Evolutionary conservation across 441 rosid genomes (phyloP), one percentile per base, ranked within the genome.

Genomic region (Populus tomentosa): DNA sequence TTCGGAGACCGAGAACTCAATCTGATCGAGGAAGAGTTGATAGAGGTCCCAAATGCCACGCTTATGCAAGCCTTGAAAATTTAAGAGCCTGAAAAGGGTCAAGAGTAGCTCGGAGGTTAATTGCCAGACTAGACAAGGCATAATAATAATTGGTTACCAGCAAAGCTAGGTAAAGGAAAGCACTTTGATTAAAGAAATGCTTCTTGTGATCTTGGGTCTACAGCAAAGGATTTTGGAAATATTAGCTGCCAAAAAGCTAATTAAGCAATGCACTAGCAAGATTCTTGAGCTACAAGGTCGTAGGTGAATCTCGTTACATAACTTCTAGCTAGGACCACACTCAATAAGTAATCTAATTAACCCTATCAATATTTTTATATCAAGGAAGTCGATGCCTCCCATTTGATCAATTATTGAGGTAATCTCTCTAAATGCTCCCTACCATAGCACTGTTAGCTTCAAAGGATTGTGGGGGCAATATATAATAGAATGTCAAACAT

Each of bases 381-480:
- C 26, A 76, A 56, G 21, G 61, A 67, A 78, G 32, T 26, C 28
- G 73, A 73, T 36, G 30, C 56, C 42, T 69, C 42, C 53, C 23
- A 62, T 61, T 53, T 61, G 33, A 71, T 81, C 64, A 72, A 78
- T 78, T 56, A 78, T 78, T 78, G 68, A 23, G 26, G 11, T 16
- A 64, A 56, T 72, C 71, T 30, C 32, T 3, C 32, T 30, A 30
- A 30, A 30, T 30, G 32, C 4, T 78, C 63, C 74, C 26, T 10
- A 24, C 21, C 11, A n/a, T 3, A 50, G 32, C 10, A 70, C 30
- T 76, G 65, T 72, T 73, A 66, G 71, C 71, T 79, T 69, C 78
- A 77, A 79, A 62, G 78, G 75, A 70, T 78, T 82, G 77, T 80
- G 69, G 80, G 80, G 82, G 74, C 35, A 71, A 67, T 66, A 46